phyloP scores from a whole-genome alignment of 2,329 filamentous ascomycete genomes.

The Didymella glomerata region DNA sequence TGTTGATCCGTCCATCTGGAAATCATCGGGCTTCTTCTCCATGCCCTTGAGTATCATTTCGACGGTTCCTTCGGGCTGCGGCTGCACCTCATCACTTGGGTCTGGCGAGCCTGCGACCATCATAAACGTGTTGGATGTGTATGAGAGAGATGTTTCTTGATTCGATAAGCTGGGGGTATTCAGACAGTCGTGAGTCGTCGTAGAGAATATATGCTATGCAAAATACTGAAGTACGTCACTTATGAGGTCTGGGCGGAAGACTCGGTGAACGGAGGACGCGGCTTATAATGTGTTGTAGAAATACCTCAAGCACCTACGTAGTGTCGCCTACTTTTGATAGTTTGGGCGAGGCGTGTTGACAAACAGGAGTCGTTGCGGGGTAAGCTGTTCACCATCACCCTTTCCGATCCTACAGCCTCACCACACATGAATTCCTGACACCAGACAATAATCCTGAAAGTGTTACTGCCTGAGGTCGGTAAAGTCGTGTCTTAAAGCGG shows the following conservation, averaged over 20 bases:
- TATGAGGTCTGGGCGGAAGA: neutral
- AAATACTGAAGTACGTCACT: neutral
- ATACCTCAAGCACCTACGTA: conserved; percentile 5
- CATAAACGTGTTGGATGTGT: neutral
- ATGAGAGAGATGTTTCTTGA: neutral
- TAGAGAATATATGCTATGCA: neutral
- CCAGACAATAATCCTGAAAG: neutral
- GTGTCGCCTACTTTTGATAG: neutral
- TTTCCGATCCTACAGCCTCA: conserved; percentile 4
- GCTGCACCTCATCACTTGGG: conserved; percentile 4
- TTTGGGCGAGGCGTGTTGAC: conserved; percentile 4
- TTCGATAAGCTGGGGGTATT: neutral
- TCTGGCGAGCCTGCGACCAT: conserved; percentile 11
- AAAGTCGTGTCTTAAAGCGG: neutral
- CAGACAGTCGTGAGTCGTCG: neutral
- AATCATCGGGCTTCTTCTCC: conserved; percentile 18
- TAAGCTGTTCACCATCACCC: conserved; percentile 7
- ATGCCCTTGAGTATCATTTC: conserved; percentile 19
- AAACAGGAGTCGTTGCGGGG: conserved; percentile 14
- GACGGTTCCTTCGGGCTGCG: conserved; percentile 9
- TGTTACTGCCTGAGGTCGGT: neutral
- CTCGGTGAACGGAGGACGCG: neutral
- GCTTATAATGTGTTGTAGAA: conserved; percentile 4
- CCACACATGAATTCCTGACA: neutral
- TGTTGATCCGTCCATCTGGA: conserved; percentile 6